Conservation (phyloP, 2,329 filamentous ascomycete genomes). For the Hortaea sp. region DNA sequence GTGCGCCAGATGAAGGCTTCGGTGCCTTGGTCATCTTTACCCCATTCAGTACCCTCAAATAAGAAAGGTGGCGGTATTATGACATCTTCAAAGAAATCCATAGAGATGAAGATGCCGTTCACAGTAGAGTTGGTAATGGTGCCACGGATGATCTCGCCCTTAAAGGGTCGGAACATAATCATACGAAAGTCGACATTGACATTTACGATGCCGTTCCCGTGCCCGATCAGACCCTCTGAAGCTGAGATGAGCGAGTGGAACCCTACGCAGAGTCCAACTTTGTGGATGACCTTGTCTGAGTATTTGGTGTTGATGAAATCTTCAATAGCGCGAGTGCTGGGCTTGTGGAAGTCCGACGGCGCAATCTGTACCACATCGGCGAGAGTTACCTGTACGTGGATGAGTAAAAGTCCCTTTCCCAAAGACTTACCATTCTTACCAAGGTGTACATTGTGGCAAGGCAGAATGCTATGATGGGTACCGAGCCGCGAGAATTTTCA, state of each 20-base stretch:
- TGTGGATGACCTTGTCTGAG: slow-evolving; percentile 89
- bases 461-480: too few relatives aligned
- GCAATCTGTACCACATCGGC: slow-evolving; percentile 89
- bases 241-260: slow-evolving; percentile 84
- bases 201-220: slow-evolving; percentile 84
- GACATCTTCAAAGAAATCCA: slow-evolving; percentile 92
- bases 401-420: background rate
- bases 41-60: slow-evolving; percentile 51
- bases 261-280: slow-evolving; percentile 85
- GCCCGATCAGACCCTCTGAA: slow-evolving; percentile 87
- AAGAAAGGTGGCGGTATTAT: slow-evolving; percentile 64
- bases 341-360: slow-evolving; percentile 78
- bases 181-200: slow-evolving; percentile 94
- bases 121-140: slow-evolving; percentile 73
- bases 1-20: slow-evolving; percentile 73
- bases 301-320: slow-evolving; percentile 98
- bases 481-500: too few relatives aligned
- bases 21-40: slow-evolving; percentile 17
- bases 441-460: slow-evolving; percentile 16
- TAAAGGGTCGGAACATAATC: slow-evolving; percentile 90
- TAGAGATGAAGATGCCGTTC: slow-evolving; percentile 50
- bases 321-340: slow-evolving; percentile 75
- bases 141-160: slow-evolving; percentile 80
- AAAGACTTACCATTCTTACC: slow-evolving; percentile 6
- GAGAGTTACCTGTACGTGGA: slow-evolving; percentile 64